Evolutionary conservation across 2,329 filamentous ascomycete genomes (phyloP), one percentile per base, ranked within the genome.

Genomic region (Diaporthe vaccinii): DNA sequence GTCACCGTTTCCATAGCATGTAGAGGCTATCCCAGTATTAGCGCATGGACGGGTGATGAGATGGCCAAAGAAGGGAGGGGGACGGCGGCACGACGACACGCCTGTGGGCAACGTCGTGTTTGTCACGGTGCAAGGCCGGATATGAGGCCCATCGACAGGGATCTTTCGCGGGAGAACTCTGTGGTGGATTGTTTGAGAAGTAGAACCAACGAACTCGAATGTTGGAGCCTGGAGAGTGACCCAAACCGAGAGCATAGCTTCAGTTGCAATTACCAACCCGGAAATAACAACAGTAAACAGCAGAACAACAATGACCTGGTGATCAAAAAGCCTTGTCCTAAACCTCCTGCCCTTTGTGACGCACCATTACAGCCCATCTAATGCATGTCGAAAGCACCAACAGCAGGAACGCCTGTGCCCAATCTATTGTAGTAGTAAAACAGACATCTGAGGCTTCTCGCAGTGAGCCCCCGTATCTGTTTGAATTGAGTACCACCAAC

Each of bases 341-440:
- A 59, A 69, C 68, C 58, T 73, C 55, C 68, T 75, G 55, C 75
- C 69, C 39, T 31, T 70, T 75, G 28, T 28, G 75, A 69, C 44
- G 53, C 25, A 53, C 68, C 69, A 75, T 55, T 59, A 71, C 41
- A 44, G 36, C 61, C 57, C 73, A 70, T 73, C 73, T 65, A 62
- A 75, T 75, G 73, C 75, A 71, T 53, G 69, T 57, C 62, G 8
- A 51, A 59, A 44, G 34, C 39, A 49, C 34, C 49, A 73, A 28
- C 25, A 46, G 57, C 59, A 61, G 20, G 70, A 75, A 73, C 62
- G 75, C 75, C 73, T 44, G 46, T 67, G 61, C 73, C 73, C 62
- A 58, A 61, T 74, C 44, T 72, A 62, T 68, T 49, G 25, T 34
- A 41, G 53, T 28, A 39, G 55, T 49, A 22, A 49, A 62, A 57